A percentile compares a stretch with the other conserved stretches of the same genome.
phyloP scores from a whole-genome alignment of 2,329 filamentous ascomycete genomes.

The Aspergillus pseudotamarii region DNA sequence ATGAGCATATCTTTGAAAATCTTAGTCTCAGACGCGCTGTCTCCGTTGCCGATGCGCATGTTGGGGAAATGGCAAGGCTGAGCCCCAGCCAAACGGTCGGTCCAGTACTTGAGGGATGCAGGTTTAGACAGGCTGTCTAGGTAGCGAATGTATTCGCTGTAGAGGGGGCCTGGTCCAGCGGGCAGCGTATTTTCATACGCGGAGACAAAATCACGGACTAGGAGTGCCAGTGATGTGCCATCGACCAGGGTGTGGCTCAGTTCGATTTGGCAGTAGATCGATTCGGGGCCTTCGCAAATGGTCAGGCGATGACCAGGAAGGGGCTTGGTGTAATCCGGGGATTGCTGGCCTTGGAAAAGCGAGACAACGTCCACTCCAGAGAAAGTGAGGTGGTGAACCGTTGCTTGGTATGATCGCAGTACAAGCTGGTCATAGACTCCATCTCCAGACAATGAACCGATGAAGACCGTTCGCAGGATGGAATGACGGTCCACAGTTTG shows the following conservation, averaged over 20 bases:
- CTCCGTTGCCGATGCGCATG: background rate
- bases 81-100: background rate
- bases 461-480: conserved; percentile 18
- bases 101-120: background rate
- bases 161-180: background rate
- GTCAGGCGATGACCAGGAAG: conserved; percentile 1
- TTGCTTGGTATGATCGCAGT: background rate
- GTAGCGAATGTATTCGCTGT: conserved; percentile 10
- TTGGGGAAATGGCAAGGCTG: background rate
- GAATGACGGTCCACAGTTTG: conserved; percentile 16
- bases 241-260: conserved; percentile 23
- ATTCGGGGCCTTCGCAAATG: background rate
- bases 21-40: background rate
- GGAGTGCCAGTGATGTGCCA: conserved; percentile 12
- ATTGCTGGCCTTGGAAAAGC: background rate
- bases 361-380: background rate
- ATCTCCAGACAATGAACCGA: conserved; percentile 4
- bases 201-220: conserved; percentile 10
- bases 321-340: background rate
- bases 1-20: background rate
- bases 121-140: background rate
- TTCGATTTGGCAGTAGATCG: conserved; percentile 15
- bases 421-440: conserved; percentile 1
- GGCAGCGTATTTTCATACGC: conserved; percentile 12
- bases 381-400: background rate